Conservation (phyloP, 371 early-diverging fungal genomes). For the Chytridium lagenaria region DNA sequence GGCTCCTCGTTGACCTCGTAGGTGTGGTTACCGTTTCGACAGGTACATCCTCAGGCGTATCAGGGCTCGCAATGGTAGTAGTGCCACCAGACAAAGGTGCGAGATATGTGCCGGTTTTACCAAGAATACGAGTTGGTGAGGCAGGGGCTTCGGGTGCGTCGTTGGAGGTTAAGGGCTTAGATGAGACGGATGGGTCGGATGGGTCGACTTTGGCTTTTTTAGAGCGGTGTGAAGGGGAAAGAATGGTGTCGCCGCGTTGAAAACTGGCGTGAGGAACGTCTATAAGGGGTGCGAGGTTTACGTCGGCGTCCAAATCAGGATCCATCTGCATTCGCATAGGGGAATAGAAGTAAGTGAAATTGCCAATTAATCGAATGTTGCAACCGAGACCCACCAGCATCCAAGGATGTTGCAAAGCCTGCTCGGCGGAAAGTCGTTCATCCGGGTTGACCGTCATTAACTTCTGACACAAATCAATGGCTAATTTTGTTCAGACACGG, state of each 20-base stretch:
- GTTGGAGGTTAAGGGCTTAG: background rate
- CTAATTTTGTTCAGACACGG: no score
- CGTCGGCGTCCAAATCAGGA: constrained; percentile 2
- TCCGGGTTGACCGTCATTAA: constrained; percentile 73
- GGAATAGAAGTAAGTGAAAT: background rate
- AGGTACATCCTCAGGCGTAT: background rate
- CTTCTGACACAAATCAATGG: constrained; percentile 83
- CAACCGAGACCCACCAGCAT: constrained; percentile 5
- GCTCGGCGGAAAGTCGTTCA: constrained; percentile 74
- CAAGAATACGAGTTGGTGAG: background rate
- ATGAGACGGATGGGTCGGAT: background rate
- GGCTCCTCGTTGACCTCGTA: background rate
- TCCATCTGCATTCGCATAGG: constrained; percentile 7
- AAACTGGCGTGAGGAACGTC: constrained; percentile 1
- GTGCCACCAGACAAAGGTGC: background rate
- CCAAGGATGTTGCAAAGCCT: constrained; percentile 87
- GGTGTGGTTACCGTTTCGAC: background rate
- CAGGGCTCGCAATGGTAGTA: background rate
- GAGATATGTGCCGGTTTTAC: background rate
- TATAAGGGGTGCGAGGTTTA: constrained; percentile 1
- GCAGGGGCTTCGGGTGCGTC: background rate
- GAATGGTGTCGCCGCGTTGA: constrained; percentile 19
- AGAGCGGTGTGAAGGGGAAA: background rate
- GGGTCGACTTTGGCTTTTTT: constrained; percentile 3
- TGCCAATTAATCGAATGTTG: background rate